These are phyloP conservation scores for Apiosordaria backusii DNA, from an alignment of 495 filamentous ascomycete species.

Conservation along the genomic window DNA sequence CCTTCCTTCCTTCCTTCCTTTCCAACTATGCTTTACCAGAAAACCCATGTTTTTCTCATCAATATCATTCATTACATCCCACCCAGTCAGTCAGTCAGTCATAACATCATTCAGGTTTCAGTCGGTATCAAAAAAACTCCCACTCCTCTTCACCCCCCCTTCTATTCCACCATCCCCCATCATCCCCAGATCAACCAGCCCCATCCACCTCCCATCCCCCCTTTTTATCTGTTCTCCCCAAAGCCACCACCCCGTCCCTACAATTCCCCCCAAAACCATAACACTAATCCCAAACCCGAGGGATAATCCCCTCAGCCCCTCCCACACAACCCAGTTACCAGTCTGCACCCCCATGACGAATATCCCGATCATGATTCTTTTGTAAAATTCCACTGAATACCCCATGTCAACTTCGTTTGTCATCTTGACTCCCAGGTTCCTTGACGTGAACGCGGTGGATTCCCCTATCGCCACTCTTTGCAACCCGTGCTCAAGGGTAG, in stretches of 20 bases:
- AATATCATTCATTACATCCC: not conserved
- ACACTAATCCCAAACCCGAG: constrained; percentile 37
- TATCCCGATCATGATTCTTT: constrained; percentile 34
- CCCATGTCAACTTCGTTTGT: constrained; percentile 44
- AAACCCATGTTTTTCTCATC: not conserved
- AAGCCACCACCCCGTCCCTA: constrained; percentile 36
- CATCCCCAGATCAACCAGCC: constrained; percentile 38
- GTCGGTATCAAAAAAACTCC: constrained; percentile 47
- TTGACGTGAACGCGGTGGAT: constrained; percentile 42
- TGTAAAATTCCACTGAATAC: constrained; percentile 33
- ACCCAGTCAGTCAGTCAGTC: too few species aligned
- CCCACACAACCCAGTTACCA: constrained; percentile 26
- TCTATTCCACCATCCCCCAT: not conserved
- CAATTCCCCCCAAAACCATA: constrained; percentile 28
- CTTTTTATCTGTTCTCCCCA: constrained; percentile 35
- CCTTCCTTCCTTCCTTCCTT: not conserved
- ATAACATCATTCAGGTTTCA: constrained; percentile 19
- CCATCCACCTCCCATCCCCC: constrained; percentile 43
- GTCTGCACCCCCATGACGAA: constrained; percentile 42
- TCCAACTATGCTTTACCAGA: not conserved
- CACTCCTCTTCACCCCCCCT: constrained; percentile 30
- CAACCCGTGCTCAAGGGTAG: constrained; percentile 32
- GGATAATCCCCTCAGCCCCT: constrained; percentile 33
- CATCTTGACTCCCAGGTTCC: constrained; percentile 37
- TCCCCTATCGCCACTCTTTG: constrained; percentile 35